phyloP scores from a whole-genome alignment of 139 green algal species.

The Astrephomene gubernaculifera region DNA sequence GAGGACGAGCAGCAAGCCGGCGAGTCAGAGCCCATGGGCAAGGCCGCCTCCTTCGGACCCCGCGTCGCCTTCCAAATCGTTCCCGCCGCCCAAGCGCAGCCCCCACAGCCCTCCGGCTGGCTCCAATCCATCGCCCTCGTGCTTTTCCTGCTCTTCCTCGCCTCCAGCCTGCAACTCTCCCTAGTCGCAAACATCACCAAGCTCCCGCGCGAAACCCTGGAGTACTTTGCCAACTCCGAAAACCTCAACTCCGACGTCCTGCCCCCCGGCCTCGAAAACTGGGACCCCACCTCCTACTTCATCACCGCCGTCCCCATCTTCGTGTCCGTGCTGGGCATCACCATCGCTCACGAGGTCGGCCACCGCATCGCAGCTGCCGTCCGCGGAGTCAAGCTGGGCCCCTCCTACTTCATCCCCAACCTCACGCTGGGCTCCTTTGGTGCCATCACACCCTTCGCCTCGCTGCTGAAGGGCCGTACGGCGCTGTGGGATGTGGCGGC shows the following conservation, averaged over 20 bases:
- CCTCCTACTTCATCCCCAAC: constrained; percentile 93
- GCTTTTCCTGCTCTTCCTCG: constrained; percentile 80
- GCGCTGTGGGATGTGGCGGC: constrained; percentile 89
- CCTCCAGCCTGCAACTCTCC: constrained; percentile 77
- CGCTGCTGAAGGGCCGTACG: constrained; percentile 67
- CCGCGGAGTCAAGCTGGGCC: constrained; percentile 80
- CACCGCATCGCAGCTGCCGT: constrained; percentile 55
- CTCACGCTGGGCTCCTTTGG: constrained; percentile 90
- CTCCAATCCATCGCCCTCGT: constrained; percentile 71
- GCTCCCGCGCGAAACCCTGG: constrained; percentile 87
- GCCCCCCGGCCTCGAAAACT: constrained; percentile 77
- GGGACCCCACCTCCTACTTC: constrained; percentile 84
- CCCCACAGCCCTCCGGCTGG: constrained; percentile 71
- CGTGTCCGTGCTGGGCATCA: constrained; percentile 66
- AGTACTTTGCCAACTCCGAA: constrained; percentile 79
- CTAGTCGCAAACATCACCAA: constrained; percentile 83
- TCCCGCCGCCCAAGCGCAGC: constrained; percentile 65
- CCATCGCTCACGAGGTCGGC: constrained; percentile 87
- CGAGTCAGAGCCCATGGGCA: constrained; percentile 22
- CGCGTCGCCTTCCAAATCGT: constrained; percentile 83
- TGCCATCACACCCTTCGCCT: constrained; percentile 88
- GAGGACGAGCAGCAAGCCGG: constrained; percentile 73
- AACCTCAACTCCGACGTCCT: constrained; percentile 74
- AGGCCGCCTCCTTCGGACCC: constrained; percentile 37
- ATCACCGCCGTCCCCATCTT: constrained; percentile 74